Conservation (phyloP, 768 basidiomycete genomes). For the Tricholoma sp. region DNA sequence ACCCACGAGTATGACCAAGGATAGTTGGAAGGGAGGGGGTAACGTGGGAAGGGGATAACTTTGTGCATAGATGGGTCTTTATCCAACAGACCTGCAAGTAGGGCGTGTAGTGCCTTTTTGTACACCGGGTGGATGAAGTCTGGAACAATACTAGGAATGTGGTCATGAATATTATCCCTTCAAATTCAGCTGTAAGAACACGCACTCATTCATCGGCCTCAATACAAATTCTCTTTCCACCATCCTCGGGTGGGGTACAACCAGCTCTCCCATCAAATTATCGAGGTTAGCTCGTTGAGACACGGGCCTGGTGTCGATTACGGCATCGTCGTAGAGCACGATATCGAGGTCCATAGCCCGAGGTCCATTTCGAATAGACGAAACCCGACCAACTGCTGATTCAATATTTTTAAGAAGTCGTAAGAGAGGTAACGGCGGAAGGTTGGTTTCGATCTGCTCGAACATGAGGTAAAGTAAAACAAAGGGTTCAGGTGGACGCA, state of each 20-base stretch:
- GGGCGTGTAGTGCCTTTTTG: conserved; percentile 37
- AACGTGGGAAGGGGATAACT: conserved; percentile 69
- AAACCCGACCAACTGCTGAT: conserved; percentile 65
- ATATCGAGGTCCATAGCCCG: conserved; percentile 89
- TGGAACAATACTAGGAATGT: conserved; percentile 66
- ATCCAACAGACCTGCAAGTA: conserved; percentile 39
- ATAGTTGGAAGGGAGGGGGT: conserved; percentile 30
- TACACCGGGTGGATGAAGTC: conserved; percentile 60
- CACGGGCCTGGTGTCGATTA: conserved; percentile 53
- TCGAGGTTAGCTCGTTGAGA: conserved; percentile 37
- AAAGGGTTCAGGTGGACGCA: conserved; percentile 33
- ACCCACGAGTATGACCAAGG: conserved; percentile 21
- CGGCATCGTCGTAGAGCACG: conserved; percentile 58
- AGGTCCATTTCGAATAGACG: conserved; percentile 80
- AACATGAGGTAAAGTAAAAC: background rate
- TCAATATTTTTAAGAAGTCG: conserved; percentile 71
- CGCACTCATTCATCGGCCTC: conserved; percentile 83
- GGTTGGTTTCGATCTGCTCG: conserved; percentile 72
- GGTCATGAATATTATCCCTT: background rate
- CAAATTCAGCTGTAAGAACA: conserved; percentile 9
- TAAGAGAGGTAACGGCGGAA: conserved; percentile 57
- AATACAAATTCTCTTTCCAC: conserved; percentile 90
- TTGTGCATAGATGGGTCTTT: conserved; percentile 52
- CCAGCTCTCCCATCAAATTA: conserved; percentile 60
- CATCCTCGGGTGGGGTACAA: conserved; percentile 80